Evolutionary conservation across 495 filamentous ascomycete genomes (phyloP), one percentile per base, ranked within the genome.

Genomic region (Aspergillus bridgeri): DNA sequence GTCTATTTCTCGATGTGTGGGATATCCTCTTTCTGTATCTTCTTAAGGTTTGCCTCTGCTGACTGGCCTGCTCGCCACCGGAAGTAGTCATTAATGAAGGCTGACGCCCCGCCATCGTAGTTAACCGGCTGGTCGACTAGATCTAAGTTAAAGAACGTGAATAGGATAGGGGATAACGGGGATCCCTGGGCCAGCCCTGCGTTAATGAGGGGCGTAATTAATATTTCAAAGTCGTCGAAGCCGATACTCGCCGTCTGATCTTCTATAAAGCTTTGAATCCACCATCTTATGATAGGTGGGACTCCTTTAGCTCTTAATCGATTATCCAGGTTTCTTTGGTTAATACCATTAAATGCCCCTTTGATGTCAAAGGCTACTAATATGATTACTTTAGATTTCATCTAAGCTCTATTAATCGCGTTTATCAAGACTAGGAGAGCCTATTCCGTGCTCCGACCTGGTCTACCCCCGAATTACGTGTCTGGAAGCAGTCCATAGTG

Each of bases 331-430:
- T 57, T 70, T 0, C 18, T 23, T 22, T 60, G 44, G 15, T 68
- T 69, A 1, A 73, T 66, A 8, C 66, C 60, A 25, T 71, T 68
- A 45, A 71, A 71, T 42, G 65, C 69, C 1, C 66, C 63, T 53
- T 69, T 71, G 7, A 67, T 64, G 44, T 71, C 57, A 33, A 71
- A 71, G 23, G 57, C 51, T 2, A 71, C 24, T 2, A 69, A 57
- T 0, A 53, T 67, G 1, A 69, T 51, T 4, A 69, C 60, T 42
- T 53, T 59, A 5, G 44, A 29, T 61, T 45, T 44, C 4, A 57
- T 53, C 62, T 56, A 71, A n/a, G 66, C 68, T 54, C 43, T 56
- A 58, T 69, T 58, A 27, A 68, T 66, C 3, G 65, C 58, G 24
- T 63, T 69, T 0, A 53, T 24, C 0, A 72, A 61, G 3, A 67